These are phyloP conservation scores for Cryptococcus sp. DNA, from an alignment of 1,284 basidiomycete genomes.

Conservation along the genomic window DNA sequence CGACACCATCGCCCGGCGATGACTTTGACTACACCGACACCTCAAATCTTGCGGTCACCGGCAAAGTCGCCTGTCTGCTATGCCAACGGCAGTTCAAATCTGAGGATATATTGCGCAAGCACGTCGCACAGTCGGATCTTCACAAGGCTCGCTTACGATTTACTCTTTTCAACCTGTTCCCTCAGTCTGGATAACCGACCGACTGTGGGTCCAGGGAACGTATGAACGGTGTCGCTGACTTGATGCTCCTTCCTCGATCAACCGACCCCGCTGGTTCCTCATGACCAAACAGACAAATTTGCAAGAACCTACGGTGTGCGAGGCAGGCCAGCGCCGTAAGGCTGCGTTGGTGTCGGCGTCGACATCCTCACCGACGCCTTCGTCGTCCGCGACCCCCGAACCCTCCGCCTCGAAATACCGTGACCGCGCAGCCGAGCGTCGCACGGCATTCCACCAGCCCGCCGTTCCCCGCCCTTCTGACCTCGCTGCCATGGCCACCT, in stretches of 20 bases:
- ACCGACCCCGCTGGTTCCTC: too few species aligned
- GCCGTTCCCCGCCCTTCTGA: slow-evolving; percentile 9
- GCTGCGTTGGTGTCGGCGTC: slow-evolving; percentile 51
- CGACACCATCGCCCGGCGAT: slow-evolving; percentile 41
- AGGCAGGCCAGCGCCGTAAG: slow-evolving; percentile 69
- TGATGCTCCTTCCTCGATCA: not conserved
- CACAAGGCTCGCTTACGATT: slow-evolving; percentile 68
- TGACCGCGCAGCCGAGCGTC: slow-evolving; percentile 83
- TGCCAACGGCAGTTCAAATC: slow-evolving; percentile 89
- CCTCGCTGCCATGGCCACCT: not conserved
- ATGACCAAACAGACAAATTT: slow-evolving; percentile 66
- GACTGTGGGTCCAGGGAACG: slow-evolving; percentile 25
- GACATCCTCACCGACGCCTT: not conserved
- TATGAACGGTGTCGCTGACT: slow-evolving; percentile 6
- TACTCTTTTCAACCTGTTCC: slow-evolving; percentile 25
- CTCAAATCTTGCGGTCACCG: slow-evolving; percentile 33
- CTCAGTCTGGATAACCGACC: slow-evolving; percentile 7
- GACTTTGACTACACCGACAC: slow-evolving; percentile 76
- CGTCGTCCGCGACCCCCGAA: slow-evolving; percentile 3
- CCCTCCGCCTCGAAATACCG: slow-evolving; percentile 66
- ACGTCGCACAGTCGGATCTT: slow-evolving; percentile 83
- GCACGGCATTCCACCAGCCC: slow-evolving; percentile 87
- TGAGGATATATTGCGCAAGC: slow-evolving; percentile 73
- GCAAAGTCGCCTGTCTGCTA: slow-evolving; percentile 73
- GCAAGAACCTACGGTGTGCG: slow-evolving; percentile 64